phyloP scores from a whole-genome alignment of 352 stramenopile genomes.

The Elongisporangium senticosum region DNA sequence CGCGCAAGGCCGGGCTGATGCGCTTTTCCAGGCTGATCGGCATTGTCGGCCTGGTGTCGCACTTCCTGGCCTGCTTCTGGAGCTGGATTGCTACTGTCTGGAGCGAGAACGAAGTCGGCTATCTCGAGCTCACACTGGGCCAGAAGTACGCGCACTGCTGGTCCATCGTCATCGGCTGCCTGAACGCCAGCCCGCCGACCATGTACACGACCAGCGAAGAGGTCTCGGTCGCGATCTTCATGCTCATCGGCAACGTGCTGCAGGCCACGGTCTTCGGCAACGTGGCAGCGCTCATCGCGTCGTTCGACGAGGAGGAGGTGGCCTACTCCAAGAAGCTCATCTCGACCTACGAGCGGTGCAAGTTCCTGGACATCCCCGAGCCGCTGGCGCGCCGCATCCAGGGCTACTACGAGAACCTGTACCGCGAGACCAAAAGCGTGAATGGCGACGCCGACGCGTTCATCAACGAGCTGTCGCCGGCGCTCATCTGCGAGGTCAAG shows the following conservation, averaged over 20 bases:
- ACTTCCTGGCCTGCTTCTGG: slow-evolving; percentile 60
- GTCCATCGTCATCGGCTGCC: slow-evolving; percentile 48
- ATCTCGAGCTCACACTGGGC: slow-evolving; percentile 15
- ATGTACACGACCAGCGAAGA: slow-evolving; percentile 50
- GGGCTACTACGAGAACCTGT: slow-evolving; percentile 66
- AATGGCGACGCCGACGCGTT: slow-evolving; percentile 60
- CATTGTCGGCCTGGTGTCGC: slow-evolving; percentile 48
- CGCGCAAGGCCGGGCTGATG: slow-evolving; percentile 62
- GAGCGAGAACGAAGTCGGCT: slow-evolving; percentile 30
- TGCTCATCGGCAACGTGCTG: slow-evolving; percentile 62
- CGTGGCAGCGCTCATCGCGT: slow-evolving; percentile 56
- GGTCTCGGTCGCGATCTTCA: slow-evolving; percentile 59
- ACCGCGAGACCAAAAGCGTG: slow-evolving; percentile 61
- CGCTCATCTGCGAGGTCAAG: slow-evolving; percentile 70
- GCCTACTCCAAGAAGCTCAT: slow-evolving; percentile 73
- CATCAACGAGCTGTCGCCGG: slow-evolving; percentile 67
- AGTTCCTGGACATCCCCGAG: slow-evolving; percentile 57
- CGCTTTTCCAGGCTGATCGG: slow-evolving; percentile 44
- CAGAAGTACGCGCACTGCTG: slow-evolving; percentile 45
- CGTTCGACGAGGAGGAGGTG: slow-evolving; percentile 60
- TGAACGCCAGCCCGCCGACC: slow-evolving; percentile 53
- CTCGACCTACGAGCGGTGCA: slow-evolving; percentile 52
- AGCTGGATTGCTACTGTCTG: slow-evolving; percentile 46
- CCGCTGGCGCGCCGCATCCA: slow-evolving; percentile 44
- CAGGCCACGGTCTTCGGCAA: slow-evolving; percentile 70